These are phyloP conservation scores for Zoysia matrella DNA, from an alignment of 202 grass and related monocot genomes.

Conservation along the genomic window DNA sequence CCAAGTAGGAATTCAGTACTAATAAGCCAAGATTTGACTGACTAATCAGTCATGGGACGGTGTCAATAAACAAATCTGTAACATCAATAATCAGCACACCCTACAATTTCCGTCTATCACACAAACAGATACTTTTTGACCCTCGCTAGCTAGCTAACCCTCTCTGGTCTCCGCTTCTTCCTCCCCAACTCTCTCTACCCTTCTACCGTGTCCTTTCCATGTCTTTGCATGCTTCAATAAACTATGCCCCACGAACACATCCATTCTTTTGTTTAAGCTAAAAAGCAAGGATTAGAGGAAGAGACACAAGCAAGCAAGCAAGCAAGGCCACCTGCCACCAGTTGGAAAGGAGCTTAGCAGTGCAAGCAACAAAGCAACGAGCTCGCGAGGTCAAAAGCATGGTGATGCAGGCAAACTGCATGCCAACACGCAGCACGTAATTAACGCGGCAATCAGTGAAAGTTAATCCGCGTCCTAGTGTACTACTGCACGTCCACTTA, in stretches of 20 bases:
- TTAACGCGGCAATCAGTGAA: conserved; percentile 31
- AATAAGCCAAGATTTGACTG: conserved; percentile 20
- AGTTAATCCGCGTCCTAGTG: conserved; percentile 4
- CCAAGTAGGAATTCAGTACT: background rate
- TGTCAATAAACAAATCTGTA: conserved; percentile 31
- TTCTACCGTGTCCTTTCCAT: background rate
- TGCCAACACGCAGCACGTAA: conserved; percentile 26
- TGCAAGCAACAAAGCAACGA: background rate
- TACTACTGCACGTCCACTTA: conserved; percentile 24
- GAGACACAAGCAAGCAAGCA: conserved; percentile 34
- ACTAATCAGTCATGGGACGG: conserved; percentile 15
- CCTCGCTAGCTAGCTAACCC: background rate
- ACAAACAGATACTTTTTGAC: conserved; percentile 34
- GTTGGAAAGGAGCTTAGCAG: conserved; percentile 34
- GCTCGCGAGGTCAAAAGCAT: conserved; percentile 40
- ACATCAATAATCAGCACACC: conserved; percentile 26
- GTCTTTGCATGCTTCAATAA: conserved; percentile 56
- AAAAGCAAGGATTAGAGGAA: conserved; percentile 45
- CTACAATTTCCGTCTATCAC: conserved; percentile 39
- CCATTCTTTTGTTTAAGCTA: conserved; percentile 23
- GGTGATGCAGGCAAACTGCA: conserved; percentile 29
- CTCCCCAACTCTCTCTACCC: background rate
- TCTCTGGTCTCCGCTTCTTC: background rate
- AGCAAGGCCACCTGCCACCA: conserved; percentile 30
- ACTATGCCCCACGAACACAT: conserved; percentile 23